Conservation (phyloP, 768 basidiomycete species). For the Kwoniella bestiolae region DNA sequence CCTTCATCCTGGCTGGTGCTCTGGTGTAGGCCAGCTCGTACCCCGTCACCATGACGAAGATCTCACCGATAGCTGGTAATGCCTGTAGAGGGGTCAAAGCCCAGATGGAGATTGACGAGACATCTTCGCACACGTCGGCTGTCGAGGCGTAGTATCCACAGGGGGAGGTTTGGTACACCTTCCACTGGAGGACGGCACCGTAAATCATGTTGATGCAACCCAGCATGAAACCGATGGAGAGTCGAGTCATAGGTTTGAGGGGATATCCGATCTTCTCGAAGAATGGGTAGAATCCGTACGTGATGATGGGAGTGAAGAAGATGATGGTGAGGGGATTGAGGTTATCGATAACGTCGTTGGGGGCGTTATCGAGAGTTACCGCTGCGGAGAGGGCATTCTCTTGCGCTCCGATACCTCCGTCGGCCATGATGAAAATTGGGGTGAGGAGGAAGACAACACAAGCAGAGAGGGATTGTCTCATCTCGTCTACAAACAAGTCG, state of each 20-base stretch:
- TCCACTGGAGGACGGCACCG: slow-evolving; percentile 56
- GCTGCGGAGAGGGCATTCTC: slow-evolving; percentile 51
- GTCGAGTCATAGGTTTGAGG: slow-evolving; percentile 50
- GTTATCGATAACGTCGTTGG: slow-evolving; percentile 56
- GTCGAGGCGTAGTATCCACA: slow-evolving; percentile 55
- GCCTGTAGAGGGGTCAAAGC: slow-evolving; percentile 49
- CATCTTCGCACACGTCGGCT: slow-evolving; percentile 31
- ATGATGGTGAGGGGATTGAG: slow-evolving; percentile 56
- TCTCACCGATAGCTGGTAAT: slow-evolving; percentile 46
- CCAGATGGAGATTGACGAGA: slow-evolving; percentile 46
- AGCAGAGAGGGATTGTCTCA: slow-evolving; percentile 49
- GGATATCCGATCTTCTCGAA: slow-evolving; percentile 44
- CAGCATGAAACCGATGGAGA: slow-evolving; percentile 46
- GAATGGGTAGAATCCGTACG: slow-evolving; percentile 47
- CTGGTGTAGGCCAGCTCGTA: slow-evolving; percentile 58
- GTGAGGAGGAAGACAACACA: slow-evolving; percentile 54
- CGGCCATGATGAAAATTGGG: slow-evolving; percentile 54
- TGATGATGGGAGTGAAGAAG: slow-evolving; percentile 51
- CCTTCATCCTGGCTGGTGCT: slow-evolving; percentile 56
- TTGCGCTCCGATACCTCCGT: slow-evolving; percentile 51
- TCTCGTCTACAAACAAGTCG: slow-evolving; percentile 57
- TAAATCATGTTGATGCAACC: slow-evolving; percentile 40
- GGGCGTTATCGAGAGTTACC: slow-evolving; percentile 51
- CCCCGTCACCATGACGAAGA: slow-evolving; percentile 55
- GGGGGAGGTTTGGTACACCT: slow-evolving; percentile 51